phyloP scores from a whole-genome alignment of 345 rosid species.

The Citrus sp. region DNA sequence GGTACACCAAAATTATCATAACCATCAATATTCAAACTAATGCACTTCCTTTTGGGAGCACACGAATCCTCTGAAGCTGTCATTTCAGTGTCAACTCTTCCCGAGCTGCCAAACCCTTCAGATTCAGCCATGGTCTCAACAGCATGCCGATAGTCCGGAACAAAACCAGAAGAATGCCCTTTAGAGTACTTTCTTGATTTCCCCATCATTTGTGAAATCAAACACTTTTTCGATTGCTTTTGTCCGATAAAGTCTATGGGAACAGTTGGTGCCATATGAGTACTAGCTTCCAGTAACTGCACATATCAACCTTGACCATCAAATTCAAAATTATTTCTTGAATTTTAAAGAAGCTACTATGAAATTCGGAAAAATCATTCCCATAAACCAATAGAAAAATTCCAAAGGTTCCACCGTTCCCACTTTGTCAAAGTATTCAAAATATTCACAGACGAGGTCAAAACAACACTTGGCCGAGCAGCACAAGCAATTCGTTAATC shows the following conservation, averaged over 20 bases:
- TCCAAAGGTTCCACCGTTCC: constrained; percentile 1
- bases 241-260: constrained; percentile 59
- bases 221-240: constrained; percentile 39
- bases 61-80: constrained; percentile 56
- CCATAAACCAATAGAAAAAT: background rate
- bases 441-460: background rate
- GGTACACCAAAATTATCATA: constrained; percentile 44
- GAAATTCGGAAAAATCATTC: background rate
- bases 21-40: constrained; percentile 46
- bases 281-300: constrained; percentile 40
- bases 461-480: background rate
- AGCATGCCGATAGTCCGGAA: constrained; percentile 52
- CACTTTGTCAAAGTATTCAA: background rate
- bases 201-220: constrained; percentile 48
- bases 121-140: constrained; percentile 68
- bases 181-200: constrained; percentile 66
- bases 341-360: background rate
- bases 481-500: background rate
- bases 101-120: constrained; percentile 68
- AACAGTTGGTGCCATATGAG: constrained; percentile 59
- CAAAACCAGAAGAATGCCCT: constrained; percentile 60
- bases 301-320: constrained; percentile 40
- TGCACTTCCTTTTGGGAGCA: constrained; percentile 55
- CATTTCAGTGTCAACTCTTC: constrained; percentile 48
- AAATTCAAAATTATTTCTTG: constrained; percentile 3